Evolutionary conservation across 768 basidiomycete genomes (phyloP), one percentile per base, ranked within the genome.

Genomic region (Lentinula boryana): DNA sequence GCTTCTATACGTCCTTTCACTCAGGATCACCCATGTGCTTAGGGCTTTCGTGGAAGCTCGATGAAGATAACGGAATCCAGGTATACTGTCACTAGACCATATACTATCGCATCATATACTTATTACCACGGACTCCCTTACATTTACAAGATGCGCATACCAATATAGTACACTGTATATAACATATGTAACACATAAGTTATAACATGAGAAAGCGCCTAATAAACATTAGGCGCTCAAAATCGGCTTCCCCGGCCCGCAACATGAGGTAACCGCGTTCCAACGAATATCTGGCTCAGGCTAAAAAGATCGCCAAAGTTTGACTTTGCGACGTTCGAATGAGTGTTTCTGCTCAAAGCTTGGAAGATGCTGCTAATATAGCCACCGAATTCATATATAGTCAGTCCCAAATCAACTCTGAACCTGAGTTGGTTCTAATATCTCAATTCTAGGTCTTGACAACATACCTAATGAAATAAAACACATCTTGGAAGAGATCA

Each of bases 371-470:
- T 0, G 76, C 80, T 1, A 80, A 76, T 55, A 73, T 84, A 38
- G 80, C 81, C 15, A 76, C 79, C 1, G 83, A 84, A 68, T 84
- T 80, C 69, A 80, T 84, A 49, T 82, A 83, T 69, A 82, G 83
- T 81, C 35, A 41, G 78, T 68, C 18, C 13, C 35, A 21, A 16
- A 10, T 27, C 23, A 38, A 50, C 21, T 31, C 8, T 7, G 13
- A 44, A 33, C 31, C 8, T 10, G 4, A 4, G 18, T n/a, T 7
- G 8, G 23, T 40, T 33, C 50, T 56, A 10, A 41, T 31, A 18
- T n/a, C 18, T 41, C 12, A 16, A 33, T n/a, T 40, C 36, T 23
- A 44, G 82, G 77, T 66, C 72, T 84, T 46, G 82, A 84, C 61
- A 83, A 83, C 66, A 68, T 84, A 9, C 83, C 83, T 1, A 71